A percentile compares a stretch with the other conserved stretches of the same genome.
Evolutionary conservation across 179 eudicot species (phyloP).

Genomic region (Sideroxylon spinosum): DNA sequence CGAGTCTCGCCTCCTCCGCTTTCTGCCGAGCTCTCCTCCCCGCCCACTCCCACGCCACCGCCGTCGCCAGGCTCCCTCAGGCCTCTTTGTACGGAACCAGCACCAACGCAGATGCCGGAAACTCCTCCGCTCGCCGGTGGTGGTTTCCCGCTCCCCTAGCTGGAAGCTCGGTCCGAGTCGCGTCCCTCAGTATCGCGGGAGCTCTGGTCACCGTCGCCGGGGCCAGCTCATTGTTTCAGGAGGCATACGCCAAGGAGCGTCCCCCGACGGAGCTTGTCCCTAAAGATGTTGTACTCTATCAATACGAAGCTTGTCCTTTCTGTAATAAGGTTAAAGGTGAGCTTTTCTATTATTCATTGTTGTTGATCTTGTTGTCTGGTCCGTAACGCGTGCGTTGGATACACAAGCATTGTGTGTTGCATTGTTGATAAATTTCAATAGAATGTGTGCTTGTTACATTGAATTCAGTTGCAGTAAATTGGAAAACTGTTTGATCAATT

Average conservation of each 20-base stretch:
- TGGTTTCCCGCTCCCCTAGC: conserved; percentile 19
- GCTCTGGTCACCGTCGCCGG: conserved; percentile 24
- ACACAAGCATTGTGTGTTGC: neutral
- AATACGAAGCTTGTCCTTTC: conserved; percentile 94
- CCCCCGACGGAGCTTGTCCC: conserved; percentile 31
- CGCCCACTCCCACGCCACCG: neutral
- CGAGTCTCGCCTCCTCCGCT: conserved; percentile 15
- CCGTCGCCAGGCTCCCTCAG: conserved; percentile 11
- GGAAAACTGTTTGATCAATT: neutral
- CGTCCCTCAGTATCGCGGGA: conserved; percentile 20
- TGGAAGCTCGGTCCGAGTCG: neutral
- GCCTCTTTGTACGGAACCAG: conserved; percentile 14
- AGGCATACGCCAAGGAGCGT: conserved; percentile 65
- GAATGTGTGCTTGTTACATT: neutral
- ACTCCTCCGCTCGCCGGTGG: conserved; percentile 21
- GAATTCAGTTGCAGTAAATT: neutral
- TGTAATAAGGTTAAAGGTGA: conserved; percentile 95
- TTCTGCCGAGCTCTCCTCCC: conserved; percentile 18
- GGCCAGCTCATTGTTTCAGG: conserved; percentile 32
- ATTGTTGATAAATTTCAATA: neutral
- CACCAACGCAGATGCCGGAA: neutral
- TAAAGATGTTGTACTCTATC: conserved; percentile 73
- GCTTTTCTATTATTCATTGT: neutral
- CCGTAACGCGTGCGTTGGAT: neutral
- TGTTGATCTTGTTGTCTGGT: conserved; percentile 1